Percentiles rank a stretch among this genome's conserved stretches.
Conservation (phyloP, 177 flowering plant genomes). For the Telopea speciosissima region DNA sequence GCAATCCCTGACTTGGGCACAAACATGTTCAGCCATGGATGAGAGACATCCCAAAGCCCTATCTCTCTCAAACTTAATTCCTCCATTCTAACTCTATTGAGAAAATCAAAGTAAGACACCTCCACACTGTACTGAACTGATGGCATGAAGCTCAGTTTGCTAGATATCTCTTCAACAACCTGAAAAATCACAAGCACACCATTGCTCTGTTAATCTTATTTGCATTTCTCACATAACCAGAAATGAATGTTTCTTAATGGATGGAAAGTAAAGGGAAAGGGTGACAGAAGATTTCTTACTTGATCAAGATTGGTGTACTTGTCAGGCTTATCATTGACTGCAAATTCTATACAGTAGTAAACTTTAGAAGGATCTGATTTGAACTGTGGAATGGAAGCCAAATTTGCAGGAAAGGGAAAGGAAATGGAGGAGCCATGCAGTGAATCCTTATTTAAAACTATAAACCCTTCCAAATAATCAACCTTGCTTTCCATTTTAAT, state of each 20-base stretch:
- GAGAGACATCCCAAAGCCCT: constrained; percentile 58
- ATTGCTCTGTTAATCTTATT: no score
- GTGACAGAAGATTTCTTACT: constrained; percentile 12
- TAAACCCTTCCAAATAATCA: constrained; percentile 50
- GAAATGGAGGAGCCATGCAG: constrained; percentile 17
- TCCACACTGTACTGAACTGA: constrained; percentile 29
- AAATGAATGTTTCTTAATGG: not conserved
- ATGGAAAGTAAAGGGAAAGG: not conserved
- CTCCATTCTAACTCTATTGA: constrained; percentile 39
- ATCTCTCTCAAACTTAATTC: constrained; percentile 33
- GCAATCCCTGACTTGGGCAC: constrained; percentile 41
- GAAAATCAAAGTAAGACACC: constrained; percentile 42
- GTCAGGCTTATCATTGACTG: constrained; percentile 21
- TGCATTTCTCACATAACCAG: not conserved
- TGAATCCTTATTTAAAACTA: constrained; percentile 29
- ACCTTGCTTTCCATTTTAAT: constrained; percentile 28
- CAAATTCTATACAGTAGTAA: constrained; percentile 34
- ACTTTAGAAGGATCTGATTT: constrained; percentile 11
- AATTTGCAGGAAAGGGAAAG: constrained; percentile 28
- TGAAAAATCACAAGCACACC: constrained; percentile 11
- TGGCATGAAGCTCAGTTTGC: constrained; percentile 27
- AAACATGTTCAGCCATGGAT: constrained; percentile 66
- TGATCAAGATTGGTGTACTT: constrained; percentile 19
- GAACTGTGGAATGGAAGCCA: constrained; percentile 16
- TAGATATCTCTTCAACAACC: constrained; percentile 31